Evolutionary conservation across 1,284 basidiomycete genomes (phyloP), one percentile per base, ranked within the genome.

Genomic region (Bjerkandera adusta): DNA sequence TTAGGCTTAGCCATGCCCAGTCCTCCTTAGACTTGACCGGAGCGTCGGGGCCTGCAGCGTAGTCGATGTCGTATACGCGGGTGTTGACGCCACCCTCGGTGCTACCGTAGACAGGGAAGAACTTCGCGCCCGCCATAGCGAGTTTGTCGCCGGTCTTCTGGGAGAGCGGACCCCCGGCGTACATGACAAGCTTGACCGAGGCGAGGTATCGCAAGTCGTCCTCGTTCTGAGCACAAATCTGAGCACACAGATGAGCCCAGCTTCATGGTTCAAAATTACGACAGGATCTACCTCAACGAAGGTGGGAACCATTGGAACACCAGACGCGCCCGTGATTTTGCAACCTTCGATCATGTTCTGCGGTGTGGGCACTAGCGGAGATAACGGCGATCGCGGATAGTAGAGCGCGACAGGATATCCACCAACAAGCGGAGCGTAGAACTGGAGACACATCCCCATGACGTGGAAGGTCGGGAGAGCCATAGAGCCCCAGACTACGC

Each of bases 1-100:
- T 12, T 22, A 68, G 53, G 12, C 43, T 42, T 41, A 63, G 39
- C 63, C 63, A 69, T 26, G 51, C 40, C 69, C 69, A 71, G 20
- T 62, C 58, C 4, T 22, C 47, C 5, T 22, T 43, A 1, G 44
- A 43, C 36, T 49, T 53, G 8, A 21, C 46, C 8, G 26, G 18
- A 18, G 34, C 43, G 12, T 48, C 40, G 13, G 35, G 27, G 6
- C 26, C 33, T 10, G 29, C 16, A 5, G 38, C 25, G 13, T 43
- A 35, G 22, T 40, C 45, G 21, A 26, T 29, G 11, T 54, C 56
- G n/a, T 55, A 55, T 2, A 30, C 32, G 13, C 55, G 48, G 13
- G 40, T 18, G 26, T 29, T 24, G 1, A 45, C 42, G 15, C 58
- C 57, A 10, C 43, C 42, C 34, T 60, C 58, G 1, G 58, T 60